Percentiles rank a stretch among this genome's conserved stretches.
Evolutionary conservation across 768 basidiomycete species (phyloP).

Genomic region (Leccinum pellstonianum): DNA sequence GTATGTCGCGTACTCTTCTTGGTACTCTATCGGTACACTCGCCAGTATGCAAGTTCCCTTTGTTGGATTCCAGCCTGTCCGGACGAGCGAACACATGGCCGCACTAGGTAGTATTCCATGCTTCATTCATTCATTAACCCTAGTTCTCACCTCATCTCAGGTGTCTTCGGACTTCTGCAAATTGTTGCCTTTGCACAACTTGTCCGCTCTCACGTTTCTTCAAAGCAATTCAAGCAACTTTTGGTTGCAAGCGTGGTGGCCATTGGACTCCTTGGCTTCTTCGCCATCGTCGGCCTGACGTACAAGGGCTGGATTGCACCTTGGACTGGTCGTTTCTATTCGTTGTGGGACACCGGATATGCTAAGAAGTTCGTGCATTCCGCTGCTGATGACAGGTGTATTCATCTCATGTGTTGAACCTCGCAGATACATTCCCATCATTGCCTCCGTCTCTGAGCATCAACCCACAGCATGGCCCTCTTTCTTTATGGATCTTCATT

Average conservation of each 20-base stretch:
- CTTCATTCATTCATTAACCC: background rate
- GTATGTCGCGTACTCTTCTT: conserved; percentile 93
- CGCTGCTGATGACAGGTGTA: background rate
- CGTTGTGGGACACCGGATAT: conserved; percentile 98
- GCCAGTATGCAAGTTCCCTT: conserved; percentile 99
- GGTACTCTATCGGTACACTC: conserved; percentile 97
- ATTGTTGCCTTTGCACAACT: conserved; percentile 92
- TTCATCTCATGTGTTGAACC: background rate
- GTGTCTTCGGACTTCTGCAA: conserved; percentile 94
- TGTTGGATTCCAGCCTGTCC: conserved; percentile 98
- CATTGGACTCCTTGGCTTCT: conserved; percentile 68
- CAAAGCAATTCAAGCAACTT: conserved; percentile 87
- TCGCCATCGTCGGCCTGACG: conserved; percentile 76
- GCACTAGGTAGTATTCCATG: conserved; percentile 67
- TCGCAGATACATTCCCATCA: conserved; percentile 88
- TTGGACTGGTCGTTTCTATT: conserved; percentile 99
- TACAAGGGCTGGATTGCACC: conserved; percentile 96
- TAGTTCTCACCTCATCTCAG: conserved; percentile 38
- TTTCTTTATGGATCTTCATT: conserved; percentile 99
- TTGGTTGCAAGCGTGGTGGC: conserved; percentile 67
- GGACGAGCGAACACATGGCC: conserved; percentile 98
- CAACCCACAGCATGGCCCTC: conserved; percentile 99
- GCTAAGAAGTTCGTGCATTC: conserved; percentile 78
- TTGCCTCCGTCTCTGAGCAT: conserved; percentile 98
- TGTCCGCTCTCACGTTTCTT: conserved; percentile 84